Evolutionary conservation across 495 filamentous ascomycete genomes (phyloP).

Genomic region (Penicillium paxilli): DNA sequence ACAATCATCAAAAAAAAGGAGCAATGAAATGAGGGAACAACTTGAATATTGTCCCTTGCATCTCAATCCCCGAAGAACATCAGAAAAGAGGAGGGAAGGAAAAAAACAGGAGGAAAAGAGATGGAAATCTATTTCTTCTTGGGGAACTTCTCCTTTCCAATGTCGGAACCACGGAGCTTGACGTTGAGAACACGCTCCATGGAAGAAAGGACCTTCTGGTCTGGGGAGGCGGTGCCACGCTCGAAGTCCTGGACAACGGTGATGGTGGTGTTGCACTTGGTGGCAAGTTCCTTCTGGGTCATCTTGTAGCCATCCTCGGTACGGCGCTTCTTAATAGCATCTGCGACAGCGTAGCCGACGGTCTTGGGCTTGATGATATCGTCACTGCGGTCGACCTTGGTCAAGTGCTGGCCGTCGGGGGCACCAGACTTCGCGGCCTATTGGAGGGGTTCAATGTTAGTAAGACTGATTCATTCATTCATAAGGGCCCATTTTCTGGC

Average conservation of each 20-base stretch:
- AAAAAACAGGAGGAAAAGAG: slow-evolving; percentile 26
- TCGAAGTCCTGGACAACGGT: slow-evolving; percentile 83
- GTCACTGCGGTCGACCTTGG: slow-evolving; percentile 97
- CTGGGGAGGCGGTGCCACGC: slow-evolving; percentile 73
- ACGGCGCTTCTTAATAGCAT: slow-evolving; percentile 75
- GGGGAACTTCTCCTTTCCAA: slow-evolving; percentile 73
- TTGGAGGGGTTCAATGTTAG: slow-evolving; percentile 9
- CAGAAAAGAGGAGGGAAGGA: slow-evolving; percentile 25
- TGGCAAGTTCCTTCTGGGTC: slow-evolving; percentile 96
- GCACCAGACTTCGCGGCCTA: slow-evolving; percentile 58
- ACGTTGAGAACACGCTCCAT: slow-evolving; percentile 87
- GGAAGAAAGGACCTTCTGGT: slow-evolving; percentile 77
- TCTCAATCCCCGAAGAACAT: slow-evolving; percentile 22
- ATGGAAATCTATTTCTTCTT: slow-evolving; percentile 60
- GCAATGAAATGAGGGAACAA: slow-evolving; percentile 17
- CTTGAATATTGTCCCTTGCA: slow-evolving; percentile 15
- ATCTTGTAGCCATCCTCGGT: slow-evolving; percentile 76
- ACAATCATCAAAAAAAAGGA: slow-evolving; percentile 24
- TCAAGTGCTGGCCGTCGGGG: slow-evolving; percentile 89
- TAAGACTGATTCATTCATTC: not conserved
- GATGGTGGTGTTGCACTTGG: slow-evolving; percentile 85
- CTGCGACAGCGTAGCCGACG: slow-evolving; percentile 74
- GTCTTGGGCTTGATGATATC: slow-evolving; percentile 97
- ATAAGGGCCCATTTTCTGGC: not conserved
- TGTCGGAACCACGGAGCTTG: slow-evolving; percentile 76